A percentile compares a stretch with the other conserved stretches of the same genome.
Conservation (phyloP, 192 early-diverging fungal species). For the Coemansia furcata region DNA sequence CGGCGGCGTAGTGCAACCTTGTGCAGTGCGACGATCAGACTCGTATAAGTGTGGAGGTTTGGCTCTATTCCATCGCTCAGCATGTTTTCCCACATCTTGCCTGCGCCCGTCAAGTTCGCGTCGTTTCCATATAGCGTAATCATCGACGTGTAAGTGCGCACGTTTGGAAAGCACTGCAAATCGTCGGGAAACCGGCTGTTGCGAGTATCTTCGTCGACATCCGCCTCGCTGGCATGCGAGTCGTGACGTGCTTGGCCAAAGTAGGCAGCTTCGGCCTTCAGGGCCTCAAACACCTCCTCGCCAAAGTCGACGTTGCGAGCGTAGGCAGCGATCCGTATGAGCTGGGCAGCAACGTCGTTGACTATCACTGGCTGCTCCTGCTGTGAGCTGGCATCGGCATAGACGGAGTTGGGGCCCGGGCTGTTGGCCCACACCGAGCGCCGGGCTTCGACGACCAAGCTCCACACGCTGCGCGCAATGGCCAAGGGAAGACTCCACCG, state of each 20-base stretch:
- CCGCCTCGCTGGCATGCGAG: not conserved
- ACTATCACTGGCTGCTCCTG: constrained; percentile 35
- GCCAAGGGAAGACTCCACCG: constrained; percentile 36
- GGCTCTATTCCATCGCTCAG: constrained; percentile 31
- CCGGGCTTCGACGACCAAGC: constrained; percentile 13
- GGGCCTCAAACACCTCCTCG: constrained; percentile 35
- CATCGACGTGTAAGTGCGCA: constrained; percentile 46
- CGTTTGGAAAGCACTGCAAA: constrained; percentile 44
- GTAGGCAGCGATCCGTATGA: constrained; percentile 37
- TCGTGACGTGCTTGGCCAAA: constrained; percentile 14
- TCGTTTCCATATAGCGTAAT: constrained; percentile 36
- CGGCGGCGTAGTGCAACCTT: constrained; percentile 39
- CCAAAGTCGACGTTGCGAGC: constrained; percentile 43
- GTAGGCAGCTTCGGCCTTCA: constrained; percentile 18
- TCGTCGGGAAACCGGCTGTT: constrained; percentile 21
- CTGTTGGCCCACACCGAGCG: constrained; percentile 18
- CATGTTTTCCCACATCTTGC: constrained; percentile 34
- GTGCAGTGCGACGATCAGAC: constrained; percentile 35
- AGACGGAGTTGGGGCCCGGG: not conserved
- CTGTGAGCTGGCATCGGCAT: not conserved
- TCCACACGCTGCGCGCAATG: constrained; percentile 32
- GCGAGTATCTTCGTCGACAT: not conserved
- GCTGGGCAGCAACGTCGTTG: constrained; percentile 43
- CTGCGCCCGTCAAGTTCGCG: constrained; percentile 23
- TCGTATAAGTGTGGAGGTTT: constrained; percentile 43